phyloP scores from a whole-genome alignment of 192 early-diverging fungal species.

The Coemansia sp. region DNA sequence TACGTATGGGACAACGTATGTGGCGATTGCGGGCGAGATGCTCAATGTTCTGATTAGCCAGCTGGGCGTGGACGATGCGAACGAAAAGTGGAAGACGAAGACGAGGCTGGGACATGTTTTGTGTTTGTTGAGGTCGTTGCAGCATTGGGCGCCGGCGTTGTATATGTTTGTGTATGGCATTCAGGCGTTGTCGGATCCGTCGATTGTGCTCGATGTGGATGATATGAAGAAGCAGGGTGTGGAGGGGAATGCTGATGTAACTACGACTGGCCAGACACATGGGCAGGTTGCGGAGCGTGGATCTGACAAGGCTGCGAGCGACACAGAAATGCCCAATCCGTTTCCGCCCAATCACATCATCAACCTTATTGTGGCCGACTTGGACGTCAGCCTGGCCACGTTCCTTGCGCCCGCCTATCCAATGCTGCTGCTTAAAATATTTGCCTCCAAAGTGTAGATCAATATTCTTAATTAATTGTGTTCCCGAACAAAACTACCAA shows the following conservation, averaged over 20 bases:
- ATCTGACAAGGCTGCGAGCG: neutral
- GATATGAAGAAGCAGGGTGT: neutral
- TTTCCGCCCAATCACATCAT: slow-evolving; percentile 50
- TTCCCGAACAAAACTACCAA: slow-evolving; percentile 17
- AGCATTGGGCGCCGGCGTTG: slow-evolving; percentile 50
- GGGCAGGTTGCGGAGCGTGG: no score
- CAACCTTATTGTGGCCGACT: slow-evolving; percentile 39
- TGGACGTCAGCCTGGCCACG: slow-evolving; percentile 37
- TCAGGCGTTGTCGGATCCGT: slow-evolving; percentile 42
- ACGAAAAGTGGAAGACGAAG: slow-evolving; percentile 43
- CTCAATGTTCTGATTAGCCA: slow-evolving; percentile 42
- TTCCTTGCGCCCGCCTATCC: slow-evolving; percentile 52
- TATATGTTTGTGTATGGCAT: slow-evolving; percentile 50
- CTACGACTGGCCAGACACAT: neutral
- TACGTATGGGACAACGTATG: slow-evolving; percentile 44
- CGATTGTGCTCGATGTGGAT: slow-evolving; percentile 28
- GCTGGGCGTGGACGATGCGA: slow-evolving; percentile 28
- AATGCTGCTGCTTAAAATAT: slow-evolving; percentile 50
- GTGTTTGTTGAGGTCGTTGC: slow-evolving; percentile 38
- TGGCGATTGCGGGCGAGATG: slow-evolving; percentile 49
- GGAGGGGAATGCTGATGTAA: neutral
- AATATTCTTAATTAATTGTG: neutral
- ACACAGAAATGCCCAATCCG: slow-evolving; percentile 27
- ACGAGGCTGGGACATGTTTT: slow-evolving; percentile 39
- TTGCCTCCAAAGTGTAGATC: slow-evolving; percentile 23